phyloP scores from a whole-genome alignment of 305 asterid genomes.

The Euphrasia arctica region DNA sequence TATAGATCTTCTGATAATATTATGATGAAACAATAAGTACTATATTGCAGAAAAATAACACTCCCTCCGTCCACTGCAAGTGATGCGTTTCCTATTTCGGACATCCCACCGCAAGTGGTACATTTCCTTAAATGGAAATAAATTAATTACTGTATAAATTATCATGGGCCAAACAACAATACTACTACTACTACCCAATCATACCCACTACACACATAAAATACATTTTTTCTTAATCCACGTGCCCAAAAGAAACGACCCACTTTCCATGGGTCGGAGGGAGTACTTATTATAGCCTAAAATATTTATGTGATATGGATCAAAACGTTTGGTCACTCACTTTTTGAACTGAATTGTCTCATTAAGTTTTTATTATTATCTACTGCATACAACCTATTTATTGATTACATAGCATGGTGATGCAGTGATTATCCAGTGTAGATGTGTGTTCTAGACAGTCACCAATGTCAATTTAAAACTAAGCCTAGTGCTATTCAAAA shows the following conservation, averaged over 20 bases:
- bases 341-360: constrained; percentile 3
- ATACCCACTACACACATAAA: too few relatives aligned
- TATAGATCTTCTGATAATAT: constrained; percentile 5
- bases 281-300: not conserved
- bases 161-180: too few relatives aligned
- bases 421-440: constrained; percentile 2
- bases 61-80: too few relatives aligned
- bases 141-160: too few relatives aligned
- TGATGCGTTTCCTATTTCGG: too few relatives aligned
- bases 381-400: not conserved
- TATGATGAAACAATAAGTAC: constrained; percentile 6
- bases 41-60: constrained; percentile 9
- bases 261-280: too few relatives aligned
- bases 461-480: not conserved
- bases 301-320: not conserved
- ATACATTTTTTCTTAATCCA: too few relatives aligned
- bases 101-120: too few relatives aligned
- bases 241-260: too few relatives aligned
- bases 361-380: not conserved
- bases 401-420: constrained; percentile 2
- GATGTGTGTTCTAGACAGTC: constrained; percentile 1
- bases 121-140: too few relatives aligned
- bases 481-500: constrained; percentile 8
- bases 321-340: not conserved
- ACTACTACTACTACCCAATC: too few relatives aligned